Evolutionary conservation across 176 grass and related monocot species (phyloP), one percentile per base, ranked within the genome.

Genomic region (Pontederia crassipes): DNA sequence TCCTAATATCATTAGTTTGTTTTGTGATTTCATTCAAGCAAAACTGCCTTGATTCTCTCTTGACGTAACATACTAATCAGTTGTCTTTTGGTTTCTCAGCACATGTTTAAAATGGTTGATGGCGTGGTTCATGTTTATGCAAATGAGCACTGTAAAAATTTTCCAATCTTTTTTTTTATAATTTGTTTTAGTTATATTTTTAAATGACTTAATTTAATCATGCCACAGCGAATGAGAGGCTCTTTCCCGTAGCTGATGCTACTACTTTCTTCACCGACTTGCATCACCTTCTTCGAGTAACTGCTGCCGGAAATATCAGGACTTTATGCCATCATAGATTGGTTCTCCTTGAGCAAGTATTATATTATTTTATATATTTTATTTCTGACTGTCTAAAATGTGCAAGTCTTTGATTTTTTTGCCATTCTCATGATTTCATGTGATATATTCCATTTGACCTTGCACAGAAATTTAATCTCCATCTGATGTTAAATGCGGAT

Each of bases 221-320:
- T 69, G 7, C 68, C 78, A 65, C 86, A 95, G 90, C 69, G 68
- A 87, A 71, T 69, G 80, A 87, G 79, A 87, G 86, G 62, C 54
- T 95, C 24, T 95, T 72, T 70, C 90, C 83, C 35, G 83, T 95
- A 76, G 72, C 83, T 66, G 90, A 90, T 79, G 90, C 90, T 46
- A 95, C 90, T 28, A 84, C 90, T 0, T 95, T 95, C 76, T 90
- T 95, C 68, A 95, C 90, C 57, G 90, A 95, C 64, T 84, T 95
- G 83, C 90, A 95, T 74, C 80, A 89, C 70, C 74, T 95, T 48
- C 90, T 95, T 52, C 90, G 90, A 58, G 90, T 86, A 9, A 74
- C 81, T 62, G 90, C 90, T 68, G 80, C 77, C 57, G 90, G 90
- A 64, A 82, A 95, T 74, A 95, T 89, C 45, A 85, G 90, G 84